Base-by-base conservation (phyloP, 1,139 yeast genomes). In the Yamadazyma sp. region DNA sequence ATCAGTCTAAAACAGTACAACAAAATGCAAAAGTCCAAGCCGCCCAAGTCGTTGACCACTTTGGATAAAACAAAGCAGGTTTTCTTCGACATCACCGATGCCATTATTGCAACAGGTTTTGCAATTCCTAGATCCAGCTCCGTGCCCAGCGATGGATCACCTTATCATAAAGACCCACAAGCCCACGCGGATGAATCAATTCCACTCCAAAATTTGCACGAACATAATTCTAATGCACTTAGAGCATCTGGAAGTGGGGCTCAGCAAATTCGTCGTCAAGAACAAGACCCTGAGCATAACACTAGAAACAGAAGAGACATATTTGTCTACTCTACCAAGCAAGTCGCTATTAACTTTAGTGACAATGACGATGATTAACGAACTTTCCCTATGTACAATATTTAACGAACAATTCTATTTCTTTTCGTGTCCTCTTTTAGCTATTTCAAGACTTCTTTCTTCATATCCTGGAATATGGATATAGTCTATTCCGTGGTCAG, bases 381-480 rank as follows among this genome's bases (percentile, higher is more conserved):
- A 27, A 27, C 6, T 27, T n/a, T 13, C 5, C 17, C n/a, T 26
- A n/a, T 36, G 15, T 20, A 32, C 15, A 20, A 18, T 23, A 20
- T 13, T 45, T 54, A 44, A 65, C 56, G n/a, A 27, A 18, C 18
- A n/a, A 27, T 22, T 33, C 21, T 27, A 21, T 14, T 45, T 54
- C 44, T 65, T 56, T 12, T 63, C 66, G 31, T 87, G 96, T 0
- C 96, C 96, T 49, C 73, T 79, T 45, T 73, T 78, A 2, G 97
- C 97, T n/a, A 84, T 80, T 34, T 66, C 62, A 29, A 86, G 64
- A 41, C 88, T 79, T 47, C 73, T 76, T n/a, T 81, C 80, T 52
- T 87, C 96, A 47, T 78, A 82, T 0, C 97, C 98, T 0, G 92
- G 86, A 18, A 92, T 77, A 46, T 83, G 86, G 17, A 87, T 71